phyloP scores from a whole-genome alignment of 2,329 filamentous ascomycete genomes.

The Aureobasidium sp. region DNA sequence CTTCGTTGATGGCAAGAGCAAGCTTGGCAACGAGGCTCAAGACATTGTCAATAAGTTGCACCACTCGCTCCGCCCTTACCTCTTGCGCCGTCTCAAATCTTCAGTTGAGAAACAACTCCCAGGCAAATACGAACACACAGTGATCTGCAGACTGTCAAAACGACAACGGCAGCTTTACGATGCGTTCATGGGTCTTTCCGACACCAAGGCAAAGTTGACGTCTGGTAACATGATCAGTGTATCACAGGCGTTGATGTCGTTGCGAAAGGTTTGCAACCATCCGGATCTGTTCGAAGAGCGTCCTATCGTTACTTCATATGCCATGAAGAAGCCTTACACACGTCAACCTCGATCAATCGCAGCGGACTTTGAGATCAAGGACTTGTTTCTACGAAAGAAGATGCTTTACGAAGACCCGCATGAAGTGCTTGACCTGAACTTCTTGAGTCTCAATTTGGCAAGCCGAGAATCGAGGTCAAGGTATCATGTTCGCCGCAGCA shows the following conservation, averaged over 20 bases:
- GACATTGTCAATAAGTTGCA: constrained; percentile 89
- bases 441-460: constrained; percentile 44
- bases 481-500: constrained; percentile 25
- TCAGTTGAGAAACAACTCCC: constrained; percentile 99
- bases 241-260: constrained; percentile 95
- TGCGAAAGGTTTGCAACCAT: constrained; percentile 97
- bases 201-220: constrained; percentile 79
- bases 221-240: constrained; percentile 96
- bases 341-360: constrained; percentile 48
- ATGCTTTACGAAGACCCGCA: constrained; percentile 56
- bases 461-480: constrained; percentile 43
- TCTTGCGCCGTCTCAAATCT: constrained; percentile 82
- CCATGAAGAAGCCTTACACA: constrained; percentile 54
- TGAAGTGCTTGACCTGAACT: constrained; percentile 59
- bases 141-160: constrained; percentile 91
- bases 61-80: constrained; percentile 83
- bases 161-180: constrained; percentile 93
- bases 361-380: constrained; percentile 64
- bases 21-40: constrained; percentile 88
- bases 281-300: constrained; percentile 94
- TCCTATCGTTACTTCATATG: constrained; percentile 93
- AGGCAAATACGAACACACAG: constrained; percentile 92
- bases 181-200: constrained; percentile 82
- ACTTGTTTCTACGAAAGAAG: constrained; percentile 58
- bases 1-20: constrained; percentile 83